These are phyloP conservation scores for Pichia ethanolica DNA, from an alignment of 805 yeast species.

Conservation along the genomic window DNA sequence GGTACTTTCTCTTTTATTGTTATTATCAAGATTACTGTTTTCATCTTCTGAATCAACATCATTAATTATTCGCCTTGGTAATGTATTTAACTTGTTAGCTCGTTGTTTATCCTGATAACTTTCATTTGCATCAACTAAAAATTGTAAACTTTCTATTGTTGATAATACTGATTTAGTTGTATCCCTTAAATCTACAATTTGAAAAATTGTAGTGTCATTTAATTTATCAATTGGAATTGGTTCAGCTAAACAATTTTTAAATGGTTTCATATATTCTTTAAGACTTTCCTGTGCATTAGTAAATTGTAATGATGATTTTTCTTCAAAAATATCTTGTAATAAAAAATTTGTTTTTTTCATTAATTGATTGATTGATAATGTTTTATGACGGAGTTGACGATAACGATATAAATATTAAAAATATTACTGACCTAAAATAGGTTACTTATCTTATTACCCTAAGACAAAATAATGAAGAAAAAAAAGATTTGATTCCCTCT, in stretches of 20 bases:
- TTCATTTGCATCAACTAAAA: constrained; percentile 47
- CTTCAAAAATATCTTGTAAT: constrained; percentile 6
- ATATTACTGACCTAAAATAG: no score
- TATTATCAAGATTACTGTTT: background rate
- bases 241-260: constrained; percentile 7
- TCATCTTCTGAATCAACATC: constrained; percentile 26
- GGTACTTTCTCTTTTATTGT: no score
- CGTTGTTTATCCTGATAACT: constrained; percentile 51
- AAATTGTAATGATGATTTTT: background rate
- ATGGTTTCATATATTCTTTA: constrained; percentile 5
- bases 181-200: constrained; percentile 50
- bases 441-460: no score
- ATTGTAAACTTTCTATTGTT: constrained; percentile 50
- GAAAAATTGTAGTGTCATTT: constrained; percentile 32
- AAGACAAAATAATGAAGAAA: no score
- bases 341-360: background rate
- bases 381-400: no score
- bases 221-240: constrained; percentile 2
- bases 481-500: no score
- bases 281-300: background rate
- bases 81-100: constrained; percentile 11
- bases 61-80: constrained; percentile 37
- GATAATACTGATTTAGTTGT: constrained; percentile 41
- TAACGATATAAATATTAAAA: no score
- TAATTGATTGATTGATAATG: no score